phyloP scores from a whole-genome alignment of 208 protist species.

The Tritrichomonas musculus region DNA sequence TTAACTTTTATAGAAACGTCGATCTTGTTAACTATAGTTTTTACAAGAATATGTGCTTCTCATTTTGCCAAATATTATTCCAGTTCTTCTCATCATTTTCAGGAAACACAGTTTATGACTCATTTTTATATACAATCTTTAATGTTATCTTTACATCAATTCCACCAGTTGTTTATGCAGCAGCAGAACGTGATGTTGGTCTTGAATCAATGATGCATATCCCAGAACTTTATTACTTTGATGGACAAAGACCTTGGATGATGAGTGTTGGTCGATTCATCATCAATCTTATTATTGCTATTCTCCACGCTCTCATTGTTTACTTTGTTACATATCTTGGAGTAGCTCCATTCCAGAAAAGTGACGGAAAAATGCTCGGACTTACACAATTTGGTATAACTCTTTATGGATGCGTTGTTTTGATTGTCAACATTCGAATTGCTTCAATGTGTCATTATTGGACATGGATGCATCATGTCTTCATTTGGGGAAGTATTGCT shows the following conservation, averaged over 20 bases:
- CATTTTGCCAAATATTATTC: slow-evolving; percentile 41
- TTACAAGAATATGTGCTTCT: slow-evolving; percentile 71
- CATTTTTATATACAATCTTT: slow-evolving; percentile 33
- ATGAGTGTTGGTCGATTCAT: background rate
- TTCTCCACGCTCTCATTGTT: background rate
- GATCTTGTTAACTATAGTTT: slow-evolving; percentile 90
- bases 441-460: slow-evolving; percentile 2
- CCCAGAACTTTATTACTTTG: background rate
- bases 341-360: background rate
- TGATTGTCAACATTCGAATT: background rate
- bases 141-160: slow-evolving; percentile 44
- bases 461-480: background rate
- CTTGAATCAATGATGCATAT: background rate
- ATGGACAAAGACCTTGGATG: background rate
- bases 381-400: background rate
- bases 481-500: background rate
- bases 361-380: background rate
- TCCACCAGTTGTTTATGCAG: slow-evolving; percentile 37
- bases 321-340: slow-evolving; percentile 18
- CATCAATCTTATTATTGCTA: background rate
- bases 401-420: slow-evolving; percentile 27
- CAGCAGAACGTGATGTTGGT: slow-evolving; percentile 32
- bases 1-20: slow-evolving; percentile 71
- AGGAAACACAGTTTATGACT: slow-evolving; percentile 40
- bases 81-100: slow-evolving; percentile 38